Conservation (phyloP, 257 asterid species). For the Mitragyna speciosa region DNA sequence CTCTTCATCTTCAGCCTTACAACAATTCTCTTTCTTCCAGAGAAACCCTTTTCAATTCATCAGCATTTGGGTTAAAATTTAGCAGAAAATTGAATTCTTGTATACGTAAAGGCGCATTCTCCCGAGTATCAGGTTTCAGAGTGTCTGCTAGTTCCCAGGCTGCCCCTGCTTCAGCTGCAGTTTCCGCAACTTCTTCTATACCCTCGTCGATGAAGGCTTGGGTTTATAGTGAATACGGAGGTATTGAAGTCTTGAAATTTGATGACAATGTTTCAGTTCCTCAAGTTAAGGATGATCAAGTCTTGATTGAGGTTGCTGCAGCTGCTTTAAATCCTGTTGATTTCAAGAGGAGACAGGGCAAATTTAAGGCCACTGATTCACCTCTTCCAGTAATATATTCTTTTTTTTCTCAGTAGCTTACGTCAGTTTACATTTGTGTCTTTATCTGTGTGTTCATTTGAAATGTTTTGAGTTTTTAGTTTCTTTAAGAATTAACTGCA, state of each 20-base stretch:
- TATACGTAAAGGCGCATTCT: conserved; percentile 11
- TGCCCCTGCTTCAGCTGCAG: conserved; percentile 43
- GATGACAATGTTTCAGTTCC: conserved; percentile 62
- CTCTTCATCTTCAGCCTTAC: conserved; percentile 26
- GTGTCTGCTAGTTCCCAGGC: conserved; percentile 58
- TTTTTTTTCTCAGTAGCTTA: background rate
- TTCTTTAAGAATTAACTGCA: background rate
- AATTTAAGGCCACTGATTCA: conserved; percentile 87
- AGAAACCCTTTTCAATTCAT: conserved; percentile 28
- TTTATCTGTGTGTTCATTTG: background rate
- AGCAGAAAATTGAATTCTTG: conserved; percentile 16
- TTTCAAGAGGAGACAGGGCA: conserved; percentile 71
- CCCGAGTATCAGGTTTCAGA: conserved; percentile 25
- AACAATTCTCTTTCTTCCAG: conserved; percentile 16
- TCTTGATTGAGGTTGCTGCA: conserved; percentile 75
- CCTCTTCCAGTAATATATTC: conserved; percentile 71
- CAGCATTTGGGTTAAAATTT: conserved; percentile 20
- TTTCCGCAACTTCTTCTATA: conserved; percentile 39
- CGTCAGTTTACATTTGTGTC: background rate
- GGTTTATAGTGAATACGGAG: conserved; percentile 76
- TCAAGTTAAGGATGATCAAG: conserved; percentile 64
- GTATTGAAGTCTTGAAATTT: conserved; percentile 68
- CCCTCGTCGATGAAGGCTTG: conserved; percentile 86
- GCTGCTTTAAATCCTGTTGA: conserved; percentile 93
- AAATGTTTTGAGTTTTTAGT: background rate